Base-by-base conservation (phyloP, 2,329 filamentous ascomycete genomes). In the Clarireedia monteithiana region DNA sequence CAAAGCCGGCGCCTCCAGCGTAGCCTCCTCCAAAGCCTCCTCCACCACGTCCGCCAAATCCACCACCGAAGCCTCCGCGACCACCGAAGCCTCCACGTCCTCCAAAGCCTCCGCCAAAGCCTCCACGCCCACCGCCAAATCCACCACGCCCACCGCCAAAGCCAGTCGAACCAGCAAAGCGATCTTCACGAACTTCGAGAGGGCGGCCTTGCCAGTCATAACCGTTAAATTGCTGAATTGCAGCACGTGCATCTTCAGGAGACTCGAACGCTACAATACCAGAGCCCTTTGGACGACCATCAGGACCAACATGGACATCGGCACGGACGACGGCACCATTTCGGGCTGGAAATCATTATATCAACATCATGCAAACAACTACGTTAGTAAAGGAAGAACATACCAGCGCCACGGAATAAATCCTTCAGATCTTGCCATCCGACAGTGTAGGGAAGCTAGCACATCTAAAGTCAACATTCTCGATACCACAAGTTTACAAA, bases 391-490 rank as follows among this genome's bases (percentile, higher is more conserved):
- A 56, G 58, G 52, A 55, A 59, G 59, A 50, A 79, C 90, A 81
- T 80, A 96, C 91, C 89, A 75, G 94, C 91, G 81, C 96, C 91
- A 69, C 94, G 89, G 81, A 99, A 99, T 64, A 99, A 81, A 73
- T 99, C 94, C 77, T 99, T 99, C 66, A 99, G 77, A 73, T 99
- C 94, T 76, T 99, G 94, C 94, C 94, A 99, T 71, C 94, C 94
- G 66, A 95, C 89, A 63, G 90, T 95, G 77, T 91, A 99, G 20
- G 94, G 94, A 66, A 99, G 88, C 94, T 99, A 66, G 61, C 56
- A 58, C 62, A 66, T 68, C 15, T 27, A 58, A 62, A 67, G 71
- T 74, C 66, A 77, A 73, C 65, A 67, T 38, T 52, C 53, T 58
- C 57, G 60, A 56, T 56, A 56, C 53, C 64, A 71, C 55, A 73